Evolutionary conservation across 176 grass and related monocot species (phyloP), one percentile per base, ranked within the genome.

Genomic region (Neostapfia colusana): DNA sequence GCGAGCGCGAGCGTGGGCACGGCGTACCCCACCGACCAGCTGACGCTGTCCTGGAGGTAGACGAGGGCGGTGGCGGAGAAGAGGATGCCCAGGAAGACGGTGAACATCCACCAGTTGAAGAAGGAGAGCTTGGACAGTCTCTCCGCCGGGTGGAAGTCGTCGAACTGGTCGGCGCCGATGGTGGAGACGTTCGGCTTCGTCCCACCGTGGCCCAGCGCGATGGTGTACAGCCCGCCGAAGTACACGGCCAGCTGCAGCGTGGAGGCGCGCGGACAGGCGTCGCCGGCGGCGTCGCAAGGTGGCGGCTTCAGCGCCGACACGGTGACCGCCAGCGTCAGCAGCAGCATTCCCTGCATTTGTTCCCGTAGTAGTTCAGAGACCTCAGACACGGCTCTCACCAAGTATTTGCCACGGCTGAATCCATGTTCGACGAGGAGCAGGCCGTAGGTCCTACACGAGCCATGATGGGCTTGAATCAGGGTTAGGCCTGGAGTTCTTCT

Each of bases 101-200:
- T 91, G 85, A 87, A 83, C 86, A 93, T 92, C 95, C 91, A 98
- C 95, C 95, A 98, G 73, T 92, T 98, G 86, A 98, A 98, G 74
- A 98, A 98, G 63, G 91, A 98, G 28, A 88, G 89, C 79, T 94
- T 97, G 4, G 87, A 84, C 49, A 79, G 74, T 64, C 72, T 83
- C 80, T 97, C 95, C 60, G 79, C 73, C 17, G 88, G 79, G 87
- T 93, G 51, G 41, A 89, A 91, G 51, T 88, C 91, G 67, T 97
- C 95, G 56, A 98, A 98, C 83, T 94, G 95, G 84, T 94, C 91
- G 4, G 95, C 95, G 37, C 91, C 95, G 16, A 98, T 91, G 51
- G 95, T 98, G 1, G 91, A 94, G 79, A 98, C 85, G n/a, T n/a
- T n/a, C n/a, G 91, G 88, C 78, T 98, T 98, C 35, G 91, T 92